A percentile compares a stretch with the other conserved stretches of the same genome.
Conservation (phyloP, 805 yeast species). For the Saccharomycopsis babjevae region DNA sequence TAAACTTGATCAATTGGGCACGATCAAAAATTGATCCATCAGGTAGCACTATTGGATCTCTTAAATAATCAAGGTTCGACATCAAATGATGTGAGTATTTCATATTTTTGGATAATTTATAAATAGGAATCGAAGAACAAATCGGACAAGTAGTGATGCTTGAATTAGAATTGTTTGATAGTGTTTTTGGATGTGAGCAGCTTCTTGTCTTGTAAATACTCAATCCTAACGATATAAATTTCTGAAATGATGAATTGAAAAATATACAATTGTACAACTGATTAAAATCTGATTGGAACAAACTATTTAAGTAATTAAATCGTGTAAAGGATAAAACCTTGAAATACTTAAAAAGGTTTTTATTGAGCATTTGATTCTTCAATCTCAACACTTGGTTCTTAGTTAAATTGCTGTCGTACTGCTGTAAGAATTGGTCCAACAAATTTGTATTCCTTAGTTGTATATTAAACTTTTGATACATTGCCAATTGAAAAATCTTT, state of each 20-base stretch:
- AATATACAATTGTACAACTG: constrained; percentile 4
- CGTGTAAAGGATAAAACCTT: constrained; percentile 13
- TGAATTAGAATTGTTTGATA: background rate
- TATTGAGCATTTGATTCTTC: background rate
- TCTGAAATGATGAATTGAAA: constrained; percentile 6
- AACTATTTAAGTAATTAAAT: constrained; percentile 12
- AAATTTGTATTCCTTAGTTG: constrained; percentile 1
- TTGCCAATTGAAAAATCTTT: constrained; percentile 2
- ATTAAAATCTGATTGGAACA: constrained; percentile 7
- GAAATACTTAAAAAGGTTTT: constrained; percentile 6
- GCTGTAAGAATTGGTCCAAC: constrained; percentile 8
- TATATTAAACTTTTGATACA: constrained; percentile 5
- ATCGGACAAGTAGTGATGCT: constrained; percentile 11
- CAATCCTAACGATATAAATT: constrained; percentile 14
- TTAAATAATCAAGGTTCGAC: constrained; percentile 11
- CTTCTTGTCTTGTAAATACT: constrained; percentile 14
- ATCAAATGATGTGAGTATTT: constrained; percentile 16
- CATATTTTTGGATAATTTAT: constrained; percentile 6
- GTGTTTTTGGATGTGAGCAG: constrained; percentile 7
- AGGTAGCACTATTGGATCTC: constrained; percentile 15
- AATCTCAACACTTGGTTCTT: background rate
- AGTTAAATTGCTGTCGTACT: constrained; percentile 7
- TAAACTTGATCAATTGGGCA: constrained; percentile 9
- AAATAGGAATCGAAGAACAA: constrained; percentile 16
- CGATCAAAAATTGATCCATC: constrained; percentile 16